phyloP scores from a whole-genome alignment of 192 early-diverging fungal species.

The Mortierella hygrophila region DNA sequence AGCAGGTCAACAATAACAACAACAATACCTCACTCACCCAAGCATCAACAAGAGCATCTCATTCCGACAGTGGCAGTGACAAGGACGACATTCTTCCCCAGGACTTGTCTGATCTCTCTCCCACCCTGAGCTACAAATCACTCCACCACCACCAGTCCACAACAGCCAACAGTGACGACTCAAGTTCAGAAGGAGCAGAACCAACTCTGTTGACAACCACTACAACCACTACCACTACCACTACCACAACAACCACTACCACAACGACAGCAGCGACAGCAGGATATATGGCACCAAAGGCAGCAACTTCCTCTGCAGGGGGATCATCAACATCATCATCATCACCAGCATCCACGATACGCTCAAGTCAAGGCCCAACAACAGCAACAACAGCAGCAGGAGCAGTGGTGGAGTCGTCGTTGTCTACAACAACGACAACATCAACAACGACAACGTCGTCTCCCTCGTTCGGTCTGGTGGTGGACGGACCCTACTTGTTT shows the following conservation, averaged over 20 bases:
- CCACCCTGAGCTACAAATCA: slow-evolving; percentile 4
- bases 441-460: background rate
- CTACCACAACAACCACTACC: slow-evolving; percentile 4
- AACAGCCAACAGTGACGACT: background rate
- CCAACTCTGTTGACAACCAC: slow-evolving; percentile 1
- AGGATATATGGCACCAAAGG: slow-evolving; percentile 1
- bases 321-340: background rate
- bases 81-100: slow-evolving; percentile 14
- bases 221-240: slow-evolving; percentile 14
- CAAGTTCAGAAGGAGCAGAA: background rate
- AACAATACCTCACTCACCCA: background rate
- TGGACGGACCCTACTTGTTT: slow-evolving; percentile 44
- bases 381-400: slow-evolving; percentile 9
- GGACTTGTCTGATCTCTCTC: slow-evolving; percentile 4
- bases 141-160: background rate
- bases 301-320: background rate
- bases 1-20: background rate
- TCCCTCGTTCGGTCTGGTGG: slow-evolving; percentile 2
- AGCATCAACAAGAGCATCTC: slow-evolving; percentile 20
- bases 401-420: background rate
- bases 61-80: slow-evolving; percentile 48
- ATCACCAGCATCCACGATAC: background rate
- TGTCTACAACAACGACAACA: slow-evolving; percentile 13
- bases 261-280: background rate
- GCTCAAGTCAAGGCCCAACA: slow-evolving; percentile 5